A percentile compares a stretch with the other conserved stretches of the same genome.
phyloP scores from a whole-genome alignment of 1,284 basidiomycete species.

The Tylopilus sp. region DNA sequence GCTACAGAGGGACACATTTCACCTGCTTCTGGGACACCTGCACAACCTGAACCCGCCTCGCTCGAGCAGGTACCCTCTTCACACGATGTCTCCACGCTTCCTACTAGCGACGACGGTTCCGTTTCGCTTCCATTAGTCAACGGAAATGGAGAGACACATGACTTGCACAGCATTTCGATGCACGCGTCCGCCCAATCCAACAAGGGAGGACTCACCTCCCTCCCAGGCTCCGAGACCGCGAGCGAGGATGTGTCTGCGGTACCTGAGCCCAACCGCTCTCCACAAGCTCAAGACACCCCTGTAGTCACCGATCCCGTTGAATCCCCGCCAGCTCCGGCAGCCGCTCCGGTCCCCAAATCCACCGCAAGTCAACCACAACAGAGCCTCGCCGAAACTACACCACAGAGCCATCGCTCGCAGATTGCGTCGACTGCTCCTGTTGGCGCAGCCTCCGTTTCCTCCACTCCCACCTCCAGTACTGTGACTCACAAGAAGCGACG shows the following conservation, averaged over 20 bases:
- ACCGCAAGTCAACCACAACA: neutral
- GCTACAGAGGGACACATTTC: constrained; percentile 23
- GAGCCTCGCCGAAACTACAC: neutral
- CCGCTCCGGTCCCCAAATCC: neutral
- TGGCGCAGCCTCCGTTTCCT: constrained; percentile 1
- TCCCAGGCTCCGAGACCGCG: neutral
- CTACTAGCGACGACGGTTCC: constrained; percentile 32
- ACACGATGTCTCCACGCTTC: constrained; percentile 32
- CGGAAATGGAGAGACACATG: constrained; percentile 9
- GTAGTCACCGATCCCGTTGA: neutral
- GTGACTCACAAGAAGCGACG: constrained; percentile 37
- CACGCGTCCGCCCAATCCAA: constrained; percentile 4
- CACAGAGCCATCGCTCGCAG: neutral
- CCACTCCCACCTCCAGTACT: constrained; percentile 23
- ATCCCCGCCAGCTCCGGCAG: neutral
- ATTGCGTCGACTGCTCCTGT: neutral
- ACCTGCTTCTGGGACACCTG: constrained; percentile 4
- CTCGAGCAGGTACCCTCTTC: constrained; percentile 2
- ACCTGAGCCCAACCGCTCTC: neutral
- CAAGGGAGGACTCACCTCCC: neutral
- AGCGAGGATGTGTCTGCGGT: constrained; percentile 1
- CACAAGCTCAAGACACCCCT: neutral
- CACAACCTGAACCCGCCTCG: neutral
- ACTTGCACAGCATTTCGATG: neutral
- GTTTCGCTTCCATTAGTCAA: constrained; percentile 3